Evolutionary conservation across 1,139 yeast genomes (phyloP).

Genomic region (Diutina neorugosa): DNA sequence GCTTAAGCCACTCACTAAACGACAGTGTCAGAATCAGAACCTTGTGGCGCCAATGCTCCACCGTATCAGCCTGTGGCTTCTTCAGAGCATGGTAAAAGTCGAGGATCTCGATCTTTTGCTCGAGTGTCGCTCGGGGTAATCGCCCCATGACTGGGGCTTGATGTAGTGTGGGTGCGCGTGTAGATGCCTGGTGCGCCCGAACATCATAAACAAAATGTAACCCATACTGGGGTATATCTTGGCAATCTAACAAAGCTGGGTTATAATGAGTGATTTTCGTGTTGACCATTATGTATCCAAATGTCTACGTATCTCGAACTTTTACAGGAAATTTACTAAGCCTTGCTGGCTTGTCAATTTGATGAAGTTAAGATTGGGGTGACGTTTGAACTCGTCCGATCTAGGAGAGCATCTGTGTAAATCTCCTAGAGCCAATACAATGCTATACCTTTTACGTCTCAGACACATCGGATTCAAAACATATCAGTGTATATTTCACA

Average conservation of each 20-base stretch:
- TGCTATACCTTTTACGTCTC: too few relatives aligned
- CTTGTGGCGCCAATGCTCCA: constrained; percentile 34
- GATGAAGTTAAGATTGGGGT: too few relatives aligned
- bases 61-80: constrained; percentile 47
- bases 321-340: too few relatives aligned
- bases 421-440: too few relatives aligned
- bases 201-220: not conserved
- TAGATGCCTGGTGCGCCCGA: not conserved
- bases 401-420: too few relatives aligned
- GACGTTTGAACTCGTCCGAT: too few relatives aligned
- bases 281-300: too few relatives aligned
- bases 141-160: constrained; percentile 3
- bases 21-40: constrained; percentile 45
- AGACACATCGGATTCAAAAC: not conserved
- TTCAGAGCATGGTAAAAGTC: constrained; percentile 37
- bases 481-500: not conserved
- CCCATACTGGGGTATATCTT: too few relatives aligned
- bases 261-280: too few relatives aligned
- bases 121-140: constrained; percentile 42
- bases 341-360: too few relatives aligned
- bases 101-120: constrained; percentile 43
- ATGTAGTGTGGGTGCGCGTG: not conserved
- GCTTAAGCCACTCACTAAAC: constrained; percentile 48
- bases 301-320: too few relatives aligned
- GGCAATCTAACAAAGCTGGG: too few relatives aligned